These are phyloP conservation scores for Colletotrichum filicis DNA, from an alignment of 2,329 filamentous ascomycete genomes.

Conservation along the genomic window DNA sequence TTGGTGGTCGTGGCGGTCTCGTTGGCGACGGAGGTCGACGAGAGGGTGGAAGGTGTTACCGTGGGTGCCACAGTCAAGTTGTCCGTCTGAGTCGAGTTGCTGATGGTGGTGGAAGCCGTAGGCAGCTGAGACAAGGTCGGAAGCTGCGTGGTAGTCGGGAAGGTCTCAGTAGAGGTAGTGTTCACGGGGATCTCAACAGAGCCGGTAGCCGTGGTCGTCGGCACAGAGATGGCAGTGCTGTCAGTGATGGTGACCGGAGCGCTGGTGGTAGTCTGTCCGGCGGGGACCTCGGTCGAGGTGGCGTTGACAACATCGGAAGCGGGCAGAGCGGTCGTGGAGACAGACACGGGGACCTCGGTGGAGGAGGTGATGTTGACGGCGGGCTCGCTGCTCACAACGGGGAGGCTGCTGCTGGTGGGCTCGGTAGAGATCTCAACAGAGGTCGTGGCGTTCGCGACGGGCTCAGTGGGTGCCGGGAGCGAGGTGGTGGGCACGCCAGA, in stretches of 20 bases:
- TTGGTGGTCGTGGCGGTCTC: slow-evolving; percentile 9
- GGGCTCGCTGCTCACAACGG: slow-evolving; percentile 17
- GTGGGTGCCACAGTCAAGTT: slow-evolving; percentile 17
- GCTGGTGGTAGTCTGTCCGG: slow-evolving; percentile 20
- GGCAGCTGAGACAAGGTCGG: slow-evolving; percentile 24
- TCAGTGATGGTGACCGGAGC: slow-evolving; percentile 5
- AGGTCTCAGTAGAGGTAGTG: slow-evolving; percentile 16
- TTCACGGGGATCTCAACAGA: slow-evolving; percentile 44
- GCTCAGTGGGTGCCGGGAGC: slow-evolving; percentile 14
- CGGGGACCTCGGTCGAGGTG: slow-evolving; percentile 17
- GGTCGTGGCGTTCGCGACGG: slow-evolving; percentile 13
- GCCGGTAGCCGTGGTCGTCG: slow-evolving; percentile 53
- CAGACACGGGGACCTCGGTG: slow-evolving; percentile 11
- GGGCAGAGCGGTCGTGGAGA: slow-evolving; percentile 11
- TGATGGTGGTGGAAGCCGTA: slow-evolving; percentile 17
- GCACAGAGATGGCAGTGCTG: slow-evolving; percentile 38
- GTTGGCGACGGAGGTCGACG: slow-evolving; percentile 19
- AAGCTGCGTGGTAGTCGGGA: slow-evolving; percentile 15
- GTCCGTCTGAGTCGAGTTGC: slow-evolving; percentile 14
- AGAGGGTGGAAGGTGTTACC: slow-evolving; percentile 5
- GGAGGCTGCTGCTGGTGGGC: slow-evolving; percentile 13
- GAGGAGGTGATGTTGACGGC: slow-evolving; percentile 27
- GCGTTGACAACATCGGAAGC: slow-evolving; percentile 20
- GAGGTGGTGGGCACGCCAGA: slow-evolving; percentile 6
- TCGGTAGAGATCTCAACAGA: slow-evolving; percentile 1